These are phyloP conservation scores for Coniosporium tulheliwenetii DNA, from an alignment of 2,329 filamentous ascomycete genomes.

Conservation along the genomic window DNA sequence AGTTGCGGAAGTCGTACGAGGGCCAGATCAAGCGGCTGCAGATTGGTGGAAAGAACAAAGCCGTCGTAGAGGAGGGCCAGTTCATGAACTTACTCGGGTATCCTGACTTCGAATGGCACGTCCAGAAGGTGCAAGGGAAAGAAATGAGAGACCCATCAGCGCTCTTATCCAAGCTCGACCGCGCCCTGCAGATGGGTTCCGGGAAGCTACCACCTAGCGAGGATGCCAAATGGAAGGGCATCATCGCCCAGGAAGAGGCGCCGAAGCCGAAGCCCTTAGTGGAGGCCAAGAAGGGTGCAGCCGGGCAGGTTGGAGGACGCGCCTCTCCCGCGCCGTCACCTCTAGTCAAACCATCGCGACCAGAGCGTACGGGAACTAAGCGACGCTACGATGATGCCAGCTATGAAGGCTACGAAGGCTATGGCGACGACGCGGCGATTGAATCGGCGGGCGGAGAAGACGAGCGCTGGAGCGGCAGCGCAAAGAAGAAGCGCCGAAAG, in stretches of 20 bases:
- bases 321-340: slow-evolving; percentile 19
- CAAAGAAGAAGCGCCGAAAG: slow-evolving; percentile 42
- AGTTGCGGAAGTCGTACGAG: slow-evolving; percentile 41
- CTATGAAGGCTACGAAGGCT: slow-evolving; percentile 63
- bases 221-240: slow-evolving; percentile 23
- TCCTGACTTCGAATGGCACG: slow-evolving; percentile 24
- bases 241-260: slow-evolving; percentile 28
- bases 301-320: slow-evolving; percentile 8
- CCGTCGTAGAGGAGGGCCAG: slow-evolving; percentile 21
- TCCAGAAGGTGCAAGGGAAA: slow-evolving; percentile 21
- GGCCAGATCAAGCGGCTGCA: slow-evolving; percentile 34
- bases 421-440: slow-evolving; percentile 48
- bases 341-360: slow-evolving; percentile 35
- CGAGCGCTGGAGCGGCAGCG: slow-evolving; percentile 33
- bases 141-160: slow-evolving; percentile 18
- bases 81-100: slow-evolving; percentile 19
- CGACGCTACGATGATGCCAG: slow-evolving; percentile 60
- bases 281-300: slow-evolving; percentile 2
- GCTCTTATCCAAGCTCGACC: slow-evolving; percentile 20
- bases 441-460: slow-evolving; percentile 61
- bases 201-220: slow-evolving; percentile 26
- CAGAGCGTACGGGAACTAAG: slow-evolving; percentile 55
- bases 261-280: slow-evolving; percentile 11
- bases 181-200: slow-evolving; percentile 25
- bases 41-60: slow-evolving; percentile 33